phyloP scores from a whole-genome alignment of 148 eudicot genomes.

The Amaranthus hypochondriacus region DNA sequence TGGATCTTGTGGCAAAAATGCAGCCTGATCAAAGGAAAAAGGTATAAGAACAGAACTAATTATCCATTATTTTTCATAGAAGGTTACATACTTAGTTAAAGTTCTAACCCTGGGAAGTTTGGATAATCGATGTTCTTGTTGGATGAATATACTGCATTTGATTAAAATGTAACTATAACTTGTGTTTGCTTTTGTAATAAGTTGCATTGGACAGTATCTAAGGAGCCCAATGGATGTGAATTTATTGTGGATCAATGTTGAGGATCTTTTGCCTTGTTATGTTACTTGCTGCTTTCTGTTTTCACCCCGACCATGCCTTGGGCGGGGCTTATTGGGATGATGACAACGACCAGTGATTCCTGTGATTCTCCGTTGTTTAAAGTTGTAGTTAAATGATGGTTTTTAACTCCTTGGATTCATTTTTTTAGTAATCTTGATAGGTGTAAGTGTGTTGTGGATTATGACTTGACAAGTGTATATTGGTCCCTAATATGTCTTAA shows the following conservation, averaged over 20 bases:
- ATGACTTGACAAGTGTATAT: neutral
- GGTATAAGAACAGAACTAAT: slow-evolving; percentile 27
- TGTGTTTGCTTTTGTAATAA: neutral
- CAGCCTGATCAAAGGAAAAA: slow-evolving; percentile 81
- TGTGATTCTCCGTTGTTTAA: neutral
- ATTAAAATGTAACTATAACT: neutral
- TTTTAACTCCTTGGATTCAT: neutral
- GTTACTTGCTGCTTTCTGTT: neutral
- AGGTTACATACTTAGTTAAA: slow-evolving; percentile 4
- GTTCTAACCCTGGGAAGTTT: neutral
- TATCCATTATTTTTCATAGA: neutral
- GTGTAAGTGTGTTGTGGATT: neutral
- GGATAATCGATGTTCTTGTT: neutral
- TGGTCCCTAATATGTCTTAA: neutral
- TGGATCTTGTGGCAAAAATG: slow-evolving; percentile 46
- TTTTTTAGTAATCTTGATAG: neutral
- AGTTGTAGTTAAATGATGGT: neutral
- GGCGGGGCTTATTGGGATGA: neutral
- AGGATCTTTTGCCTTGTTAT: neutral
- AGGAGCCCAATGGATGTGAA: neutral
- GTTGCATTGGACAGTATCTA: neutral
- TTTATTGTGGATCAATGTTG: neutral
- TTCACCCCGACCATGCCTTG: neutral
- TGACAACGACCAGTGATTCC: neutral
- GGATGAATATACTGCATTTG: neutral